A percentile compares a stretch with the other conserved stretches of the same genome.
Evolutionary conservation across 805 yeast genomes (phyloP).

Genomic region (Candida pseudoglaebosa): DNA sequence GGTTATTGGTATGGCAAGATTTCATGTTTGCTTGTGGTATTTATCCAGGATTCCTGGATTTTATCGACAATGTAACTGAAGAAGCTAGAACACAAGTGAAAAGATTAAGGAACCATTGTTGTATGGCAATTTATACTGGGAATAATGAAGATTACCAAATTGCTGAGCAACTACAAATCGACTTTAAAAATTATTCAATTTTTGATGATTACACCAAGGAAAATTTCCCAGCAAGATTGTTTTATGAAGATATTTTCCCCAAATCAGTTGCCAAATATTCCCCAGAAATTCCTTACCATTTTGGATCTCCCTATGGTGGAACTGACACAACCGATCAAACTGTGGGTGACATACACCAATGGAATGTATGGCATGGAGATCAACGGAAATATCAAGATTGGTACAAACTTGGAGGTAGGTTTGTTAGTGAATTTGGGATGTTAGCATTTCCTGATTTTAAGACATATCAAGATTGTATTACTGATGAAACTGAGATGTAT

Average conservation of each 20-base stretch:
- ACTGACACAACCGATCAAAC: constrained; percentile 30
- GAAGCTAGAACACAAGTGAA: constrained; percentile 39
- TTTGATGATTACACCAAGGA: constrained; percentile 25
- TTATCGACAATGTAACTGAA: constrained; percentile 27
- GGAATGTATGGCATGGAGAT: constrained; percentile 57
- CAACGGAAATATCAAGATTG: constrained; percentile 49
- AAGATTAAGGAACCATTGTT: constrained; percentile 39
- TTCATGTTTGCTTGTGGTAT: constrained; percentile 58
- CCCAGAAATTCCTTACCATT: constrained; percentile 35
- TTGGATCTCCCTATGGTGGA: constrained; percentile 51
- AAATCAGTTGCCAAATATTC: constrained; percentile 19
- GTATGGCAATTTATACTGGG: constrained; percentile 39
- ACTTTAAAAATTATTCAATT: constrained; percentile 19
- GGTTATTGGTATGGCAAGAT: constrained; percentile 52
- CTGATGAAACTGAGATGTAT: constrained; percentile 33
- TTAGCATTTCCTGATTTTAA: constrained; percentile 38
- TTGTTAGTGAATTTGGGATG: constrained; percentile 55
- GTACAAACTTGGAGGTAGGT: constrained; percentile 44
- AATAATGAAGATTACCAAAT: constrained; percentile 48
- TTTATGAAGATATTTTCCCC: constrained; percentile 41
- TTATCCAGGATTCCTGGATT: constrained; percentile 42
- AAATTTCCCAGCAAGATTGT: constrained; percentile 39
- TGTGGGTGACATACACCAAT: constrained; percentile 50
- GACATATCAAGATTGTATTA: constrained; percentile 34
- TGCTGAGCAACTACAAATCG: constrained; percentile 32